Percentiles rank a stretch among this genome's conserved stretches.
phyloP scores from a whole-genome alignment of 106 monocot genomes.

The Vanilla planifolia region DNA sequence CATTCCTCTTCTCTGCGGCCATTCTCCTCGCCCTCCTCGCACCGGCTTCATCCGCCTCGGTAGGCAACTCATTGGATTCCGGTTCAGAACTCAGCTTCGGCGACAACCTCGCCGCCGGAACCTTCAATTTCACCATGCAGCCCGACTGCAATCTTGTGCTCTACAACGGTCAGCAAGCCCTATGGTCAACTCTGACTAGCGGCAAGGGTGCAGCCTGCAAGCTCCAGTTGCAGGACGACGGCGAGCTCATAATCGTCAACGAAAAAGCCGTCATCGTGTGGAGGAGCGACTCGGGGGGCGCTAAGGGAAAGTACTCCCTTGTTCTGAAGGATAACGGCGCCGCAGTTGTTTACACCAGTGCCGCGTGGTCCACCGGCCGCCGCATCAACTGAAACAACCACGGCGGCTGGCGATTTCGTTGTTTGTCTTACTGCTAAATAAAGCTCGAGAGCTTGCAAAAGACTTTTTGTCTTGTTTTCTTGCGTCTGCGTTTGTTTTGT shows the following conservation, averaged over 20 bases:
- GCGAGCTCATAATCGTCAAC: neutral
- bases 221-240: neutral
- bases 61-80: neutral
- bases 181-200: neutral
- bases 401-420: too few species aligned
- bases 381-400: too few species aligned
- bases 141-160: conserved; percentile 3
- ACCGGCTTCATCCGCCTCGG: neutral
- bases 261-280: neutral
- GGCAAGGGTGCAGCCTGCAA: neutral
- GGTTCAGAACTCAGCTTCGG: neutral
- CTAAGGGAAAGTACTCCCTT: neutral
- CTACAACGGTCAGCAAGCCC: neutral
- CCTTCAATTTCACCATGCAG: conserved; percentile 5
- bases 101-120: neutral
- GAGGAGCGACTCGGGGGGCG: neutral
- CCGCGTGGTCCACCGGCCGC: conserved; percentile 3
- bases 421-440: too few species aligned
- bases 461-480: too few species aligned
- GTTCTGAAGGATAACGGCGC: neutral
- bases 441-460: too few species aligned
- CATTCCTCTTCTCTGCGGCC: neutral
- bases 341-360: neutral
- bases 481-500: too few species aligned
- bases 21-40: neutral